These are phyloP conservation scores for Cyclotella baltica DNA, from an alignment of 108 stramenopile genomes.

Conservation along the genomic window DNA sequence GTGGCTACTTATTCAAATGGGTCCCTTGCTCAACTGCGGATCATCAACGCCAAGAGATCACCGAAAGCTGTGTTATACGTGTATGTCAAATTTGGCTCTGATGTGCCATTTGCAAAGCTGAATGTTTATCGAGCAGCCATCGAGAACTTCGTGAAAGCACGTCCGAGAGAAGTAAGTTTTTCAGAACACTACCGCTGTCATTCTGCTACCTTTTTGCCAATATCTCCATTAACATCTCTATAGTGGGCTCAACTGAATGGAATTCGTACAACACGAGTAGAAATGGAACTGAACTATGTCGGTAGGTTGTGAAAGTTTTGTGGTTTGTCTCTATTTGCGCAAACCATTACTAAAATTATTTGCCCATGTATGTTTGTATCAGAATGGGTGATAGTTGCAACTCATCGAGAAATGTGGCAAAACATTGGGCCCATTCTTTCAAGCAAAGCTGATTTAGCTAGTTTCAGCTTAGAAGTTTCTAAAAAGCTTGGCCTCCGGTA, in stretches of 20 bases:
- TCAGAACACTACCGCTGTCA: no score
- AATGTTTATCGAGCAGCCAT: slow-evolving; percentile 63
- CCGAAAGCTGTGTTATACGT: slow-evolving; percentile 62
- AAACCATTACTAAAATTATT: neutral
- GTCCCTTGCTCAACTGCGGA: slow-evolving; percentile 58
- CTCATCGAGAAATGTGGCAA: slow-evolving; percentile 60
- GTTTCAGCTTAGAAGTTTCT: slow-evolving; percentile 51
- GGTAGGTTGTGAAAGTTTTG: neutral
- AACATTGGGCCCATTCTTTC: slow-evolving; percentile 51
- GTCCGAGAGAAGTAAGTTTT: slow-evolving; percentile 41
- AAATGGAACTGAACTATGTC: slow-evolving; percentile 57
- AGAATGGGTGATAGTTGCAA: slow-evolving; percentile 48
- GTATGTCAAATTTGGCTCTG: slow-evolving; percentile 66
- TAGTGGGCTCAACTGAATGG: slow-evolving; percentile 54
- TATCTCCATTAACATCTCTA: neutral
- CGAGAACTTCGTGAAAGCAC: slow-evolving; percentile 71
- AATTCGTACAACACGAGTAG: slow-evolving; percentile 52
- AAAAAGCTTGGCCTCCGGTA: slow-evolving; percentile 52
- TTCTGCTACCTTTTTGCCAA: neutral
- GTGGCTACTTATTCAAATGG: slow-evolving; percentile 75
- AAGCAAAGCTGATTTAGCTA: slow-evolving; percentile 51
- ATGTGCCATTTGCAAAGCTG: slow-evolving; percentile 56
- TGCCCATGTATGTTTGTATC: neutral
- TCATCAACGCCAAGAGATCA: slow-evolving; percentile 78
- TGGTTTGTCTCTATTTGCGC: neutral